These are phyloP conservation scores for Platanus orientalis DNA, from an alignment of 164 flowering plant species.

Conservation along the genomic window DNA sequence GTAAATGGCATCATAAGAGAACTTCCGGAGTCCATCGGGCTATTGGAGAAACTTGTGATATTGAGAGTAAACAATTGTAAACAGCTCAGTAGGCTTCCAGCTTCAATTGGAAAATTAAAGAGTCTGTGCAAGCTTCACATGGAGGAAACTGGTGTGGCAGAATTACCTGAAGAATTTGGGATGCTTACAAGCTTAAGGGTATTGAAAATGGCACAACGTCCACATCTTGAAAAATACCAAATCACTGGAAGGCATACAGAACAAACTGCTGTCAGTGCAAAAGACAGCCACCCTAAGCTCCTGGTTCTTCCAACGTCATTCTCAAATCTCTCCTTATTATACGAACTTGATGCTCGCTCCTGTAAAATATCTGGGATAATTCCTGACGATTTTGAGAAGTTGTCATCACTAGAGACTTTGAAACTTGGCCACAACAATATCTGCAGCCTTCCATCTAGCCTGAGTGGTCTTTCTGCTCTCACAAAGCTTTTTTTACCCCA, in stretches of 20 bases:
- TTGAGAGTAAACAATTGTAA: conserved; percentile 28
- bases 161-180: conserved; percentile 35
- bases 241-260: neutral
- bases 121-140: conserved; percentile 17
- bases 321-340: conserved; percentile 26
- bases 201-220: conserved; percentile 8
- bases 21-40: conserved; percentile 45
- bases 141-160: conserved; percentile 27
- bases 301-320: conserved; percentile 29
- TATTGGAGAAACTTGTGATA: conserved; percentile 27
- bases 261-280: neutral
- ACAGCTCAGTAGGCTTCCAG: conserved; percentile 27
- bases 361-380: conserved; percentile 36
- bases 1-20: conserved; percentile 13
- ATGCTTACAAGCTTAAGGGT: conserved; percentile 12
- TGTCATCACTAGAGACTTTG: conserved; percentile 29
- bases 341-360: conserved; percentile 29
- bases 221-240: neutral
- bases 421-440: conserved; percentile 29
- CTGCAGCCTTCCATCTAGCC: conserved; percentile 31
- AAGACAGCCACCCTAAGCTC: conserved; percentile 4
- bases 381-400: conserved; percentile 40
- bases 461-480: conserved; percentile 29
- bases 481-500: conserved; percentile 21
- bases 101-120: conserved; percentile 34